Evolutionary conservation across 148 eudicot species (phyloP), one percentile per base, ranked within the genome.

Genomic region (Dysphania ambrosioides): DNA sequence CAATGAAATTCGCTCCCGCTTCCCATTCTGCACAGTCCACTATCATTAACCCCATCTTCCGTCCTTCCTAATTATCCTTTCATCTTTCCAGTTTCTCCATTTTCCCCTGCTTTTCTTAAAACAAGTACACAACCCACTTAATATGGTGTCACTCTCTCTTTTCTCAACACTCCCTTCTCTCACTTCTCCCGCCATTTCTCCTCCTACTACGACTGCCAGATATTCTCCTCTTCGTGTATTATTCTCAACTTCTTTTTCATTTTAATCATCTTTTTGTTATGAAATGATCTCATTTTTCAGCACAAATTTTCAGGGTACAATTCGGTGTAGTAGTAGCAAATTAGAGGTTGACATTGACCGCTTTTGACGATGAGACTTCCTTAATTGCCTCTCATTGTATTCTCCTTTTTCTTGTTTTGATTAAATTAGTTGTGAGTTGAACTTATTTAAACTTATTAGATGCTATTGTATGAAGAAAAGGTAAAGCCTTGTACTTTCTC

Each of bases 81-180:
- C 32, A 5, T 57, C 51, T 23, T 7, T n/a, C n/a, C n/a, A n/a
- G n/a, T n/a, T n/a, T n/a, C n/a, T n/a, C n/a, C n/a, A n/a, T n/a
- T n/a, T n/a, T n/a, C n/a, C n/a, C n/a, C n/a, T n/a, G n/a, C n/a
- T n/a, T n/a, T n/a, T n/a, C n/a, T 56, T 59, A 27, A 58, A 36
- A 1, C 18, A 24, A 26, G 30, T 8, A 6, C 21, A 75, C n/a
- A n/a, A n/a, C n/a, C n/a, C n/a, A n/a, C n/a, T n/a, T n/a, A 75
- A 5, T 72, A 86, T 84, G 87, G 86, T 71, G 78, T 71, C 84
- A 81, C 76, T 88, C 29, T 88, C 92, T 38, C 84, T 88, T 72
- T 81, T 90, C 16, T 90, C 97, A 44, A 86, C 93, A 2, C 74
- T 88, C 62, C 86, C 94, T 79, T 84, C 93, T 66, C 77, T 82